Base-by-base conservation (phyloP, 2,329 filamentous ascomycete genomes). In the Diplocarpon rosae region DNA sequence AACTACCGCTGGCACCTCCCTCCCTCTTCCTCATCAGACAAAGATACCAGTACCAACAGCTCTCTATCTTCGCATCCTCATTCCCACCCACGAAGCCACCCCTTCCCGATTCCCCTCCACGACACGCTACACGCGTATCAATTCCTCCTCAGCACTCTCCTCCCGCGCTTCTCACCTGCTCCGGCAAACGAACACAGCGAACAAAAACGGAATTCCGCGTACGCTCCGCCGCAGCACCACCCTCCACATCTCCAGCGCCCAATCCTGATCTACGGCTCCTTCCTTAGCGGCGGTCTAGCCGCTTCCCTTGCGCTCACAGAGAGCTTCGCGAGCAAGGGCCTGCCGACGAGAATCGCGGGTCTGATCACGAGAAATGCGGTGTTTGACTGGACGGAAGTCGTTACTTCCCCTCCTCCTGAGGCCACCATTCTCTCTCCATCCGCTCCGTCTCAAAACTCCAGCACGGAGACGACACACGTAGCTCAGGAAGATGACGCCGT, bases 351-450 rank as follows among this genome's bases (percentile, higher is more conserved):
- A 15, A 64, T 80, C 35, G 67, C 72, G 9, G 76, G 76, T 7
- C 59, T 78, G 28, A 62, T 76, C 13, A 68, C 70, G 7, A 72
- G 72, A 59, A 76, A 81, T 51, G 77, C 75, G 34, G 68, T 81
- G 46, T 81, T 77, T 62, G 72, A 81, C 62, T 81, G 77, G 78
- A 76, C 75, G 45, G 72, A 67, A 58, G 75, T 79, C 47, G 65
- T 24, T 7, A 24, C 20, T 24, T 24, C 20, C 3, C 20, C 20
- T 7, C 20, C 20, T 3, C 20, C 20, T 7, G 20, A 24, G 20
- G 20, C 20, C 7, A 24, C 20, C 20, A 4, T 7, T 24, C 20
- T 7, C 20, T 24, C 20, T 24, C 20, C 20, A 3, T 24, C 20
- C 20, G 20, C 20, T 24, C 20, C 20, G 20, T 17, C 15, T 9